A percentile compares a stretch with the other conserved stretches of the same genome.
These are phyloP conservation scores for Pochonia chlamydosporia DNA, from an alignment of 2,329 filamentous ascomycete species.

Conservation along the genomic window DNA sequence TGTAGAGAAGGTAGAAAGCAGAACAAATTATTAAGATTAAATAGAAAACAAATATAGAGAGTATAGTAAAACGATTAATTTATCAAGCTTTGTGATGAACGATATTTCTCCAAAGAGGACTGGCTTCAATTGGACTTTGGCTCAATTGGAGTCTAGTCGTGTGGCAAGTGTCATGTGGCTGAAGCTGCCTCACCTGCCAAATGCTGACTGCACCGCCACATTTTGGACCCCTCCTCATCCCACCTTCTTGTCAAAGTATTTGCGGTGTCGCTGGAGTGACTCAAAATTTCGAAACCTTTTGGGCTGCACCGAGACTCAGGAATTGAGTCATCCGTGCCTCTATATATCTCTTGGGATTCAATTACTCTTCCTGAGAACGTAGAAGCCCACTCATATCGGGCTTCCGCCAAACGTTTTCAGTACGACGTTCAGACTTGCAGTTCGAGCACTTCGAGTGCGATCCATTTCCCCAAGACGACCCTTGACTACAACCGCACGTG, in stretches of 20 bases:
- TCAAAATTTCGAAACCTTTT: constrained; percentile 13
- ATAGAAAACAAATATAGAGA: background rate
- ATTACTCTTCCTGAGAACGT: constrained; percentile 13
- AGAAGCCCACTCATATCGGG: constrained; percentile 29
- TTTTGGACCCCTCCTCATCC: constrained; percentile 12
- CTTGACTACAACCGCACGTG: constrained; percentile 31
- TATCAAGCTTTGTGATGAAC: no score
- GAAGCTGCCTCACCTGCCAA: constrained; percentile 3
- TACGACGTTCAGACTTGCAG: constrained; percentile 45
- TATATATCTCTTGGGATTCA: background rate
- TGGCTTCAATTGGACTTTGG: no score
- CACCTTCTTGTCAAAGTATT: constrained; percentile 8
- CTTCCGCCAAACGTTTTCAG: constrained; percentile 30
- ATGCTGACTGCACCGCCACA: constrained; percentile 14
- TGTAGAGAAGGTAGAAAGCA: no score
- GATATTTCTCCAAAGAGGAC: no score
- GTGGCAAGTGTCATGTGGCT: constrained; percentile 11
- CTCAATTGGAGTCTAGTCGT: background rate
- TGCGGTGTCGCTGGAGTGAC: constrained; percentile 9
- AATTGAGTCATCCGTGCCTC: constrained; percentile 5
- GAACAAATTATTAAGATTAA: no score
- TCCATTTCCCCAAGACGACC: constrained; percentile 43
- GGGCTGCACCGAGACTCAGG: background rate
- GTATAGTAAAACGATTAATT: background rate
- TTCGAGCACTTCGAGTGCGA: constrained; percentile 54